Evolutionary conservation across 2,329 filamentous ascomycete species (phyloP), one percentile per base, ranked within the genome.

Genomic region (Fusarium paranaense): DNA sequence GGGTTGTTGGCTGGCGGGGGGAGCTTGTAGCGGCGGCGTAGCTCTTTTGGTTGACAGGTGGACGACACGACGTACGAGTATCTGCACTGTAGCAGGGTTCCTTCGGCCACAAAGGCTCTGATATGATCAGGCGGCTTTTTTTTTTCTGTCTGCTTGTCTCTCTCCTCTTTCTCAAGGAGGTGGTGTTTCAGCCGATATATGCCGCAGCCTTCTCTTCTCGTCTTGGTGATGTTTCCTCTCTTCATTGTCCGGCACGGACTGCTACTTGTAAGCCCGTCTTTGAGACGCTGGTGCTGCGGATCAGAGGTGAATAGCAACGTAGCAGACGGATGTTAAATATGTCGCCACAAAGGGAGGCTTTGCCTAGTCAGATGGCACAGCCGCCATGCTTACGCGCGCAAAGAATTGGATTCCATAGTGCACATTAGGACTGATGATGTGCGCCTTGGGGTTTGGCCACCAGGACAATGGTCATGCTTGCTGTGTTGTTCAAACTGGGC

Each of bases 61-160:
- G 57, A 61, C 57, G 60, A 68, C 63, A 54, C 61, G 61, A 70
- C 57, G 64, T 62, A 62, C 45, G 57, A 62, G 57, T 66, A 66
- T 54, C 45, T 73, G 63, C 61, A 75, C 69, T 75, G 72, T 75
- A 73, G 54, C 70, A 73, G 59, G 70, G 59, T 63, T 47, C 18
- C 35, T 63, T 47, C 22, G 47, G 40, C 37, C 58, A 63, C 30
- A 58, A 32, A 60, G 27, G 58, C 52, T 25, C 40, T 27, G 50
- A 22, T 65, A 57, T 58, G 56, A 58, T 64, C 50, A 52, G 62
- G 61, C 47, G 16, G 47, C 33, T 63, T 32, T 40, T 54, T 62
- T 33, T 40, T 32, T 27, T 38, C 32, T 37, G 11, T 57, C 20
- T 38, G 32, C 47, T 52, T 50, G 22, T 50, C 45, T 52, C 47